Evolutionary conservation across 2,329 filamentous ascomycete species (phyloP).

Genomic region (Cladophialophora exuberans): DNA sequence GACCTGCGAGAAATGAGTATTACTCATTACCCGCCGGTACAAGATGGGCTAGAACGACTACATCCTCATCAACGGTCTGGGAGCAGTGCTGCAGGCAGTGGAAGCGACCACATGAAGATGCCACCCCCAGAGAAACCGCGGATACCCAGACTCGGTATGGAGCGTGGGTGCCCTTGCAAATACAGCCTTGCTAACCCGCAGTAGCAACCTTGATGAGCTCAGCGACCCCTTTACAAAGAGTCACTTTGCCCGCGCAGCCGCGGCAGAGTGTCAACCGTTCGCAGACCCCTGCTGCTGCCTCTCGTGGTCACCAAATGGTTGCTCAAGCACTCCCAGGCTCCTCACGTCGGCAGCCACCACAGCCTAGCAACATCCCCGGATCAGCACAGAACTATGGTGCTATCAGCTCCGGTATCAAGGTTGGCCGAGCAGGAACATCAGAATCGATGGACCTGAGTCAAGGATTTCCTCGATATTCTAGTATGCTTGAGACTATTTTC

Average conservation of each 20-base stretch:
- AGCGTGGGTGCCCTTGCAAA: background rate
- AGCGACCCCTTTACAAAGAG: constrained; percentile 17
- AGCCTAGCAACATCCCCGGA: constrained; percentile 4
- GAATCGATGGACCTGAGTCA: constrained; percentile 5
- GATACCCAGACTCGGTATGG: constrained; percentile 11
- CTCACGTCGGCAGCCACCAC: constrained; percentile 7
- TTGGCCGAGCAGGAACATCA: constrained; percentile 11
- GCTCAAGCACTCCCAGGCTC: constrained; percentile 7
- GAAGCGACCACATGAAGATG: constrained; percentile 14
- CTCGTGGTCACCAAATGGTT: constrained; percentile 1
- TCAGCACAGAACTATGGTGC: constrained; percentile 7
- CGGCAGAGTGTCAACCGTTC: constrained; percentile 15
- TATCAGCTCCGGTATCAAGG: constrained; percentile 6
- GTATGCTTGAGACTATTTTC: background rate
- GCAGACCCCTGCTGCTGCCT: constrained; percentile 14
- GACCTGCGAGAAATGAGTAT: constrained; percentile 28
- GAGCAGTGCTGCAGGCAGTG: constrained; percentile 15
- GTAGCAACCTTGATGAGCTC: constrained; percentile 9
- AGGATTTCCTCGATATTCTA: constrained; percentile 12
- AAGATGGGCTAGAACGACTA: constrained; percentile 41
- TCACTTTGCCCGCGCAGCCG: constrained; percentile 11
- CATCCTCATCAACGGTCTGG: constrained; percentile 40
- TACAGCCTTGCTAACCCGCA: constrained; percentile 9
- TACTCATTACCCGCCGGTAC: constrained; percentile 28
- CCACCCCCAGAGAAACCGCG: constrained; percentile 7